Evolutionary conservation across 2,329 filamentous ascomycete genomes (phyloP).

Genomic region (Bipolaris oryzae): DNA sequence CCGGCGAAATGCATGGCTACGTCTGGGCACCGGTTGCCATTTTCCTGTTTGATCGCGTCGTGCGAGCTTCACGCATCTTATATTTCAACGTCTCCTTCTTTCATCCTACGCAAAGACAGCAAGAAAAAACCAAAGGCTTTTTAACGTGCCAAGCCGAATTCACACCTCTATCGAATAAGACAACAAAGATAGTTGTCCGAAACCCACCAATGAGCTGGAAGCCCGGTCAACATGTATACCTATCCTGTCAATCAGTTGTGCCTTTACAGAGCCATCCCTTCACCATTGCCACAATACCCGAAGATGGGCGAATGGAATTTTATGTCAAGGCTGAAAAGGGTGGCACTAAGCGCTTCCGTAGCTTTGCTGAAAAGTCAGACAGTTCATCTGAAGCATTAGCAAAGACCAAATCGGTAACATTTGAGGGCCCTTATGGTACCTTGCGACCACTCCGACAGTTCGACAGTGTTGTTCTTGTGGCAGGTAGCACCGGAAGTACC

Average conservation of each 20-base stretch:
- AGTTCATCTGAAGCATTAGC: slow-evolving; percentile 14
- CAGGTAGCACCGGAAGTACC: slow-evolving; percentile 65
- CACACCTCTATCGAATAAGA: slow-evolving; percentile 58
- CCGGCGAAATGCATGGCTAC: slow-evolving; percentile 63
- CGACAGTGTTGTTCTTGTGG: slow-evolving; percentile 65
- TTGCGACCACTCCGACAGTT: slow-evolving; percentile 63
- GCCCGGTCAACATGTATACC: slow-evolving; percentile 67
- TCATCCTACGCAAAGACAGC: slow-evolving; percentile 43
- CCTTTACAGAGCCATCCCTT: slow-evolving; percentile 69
- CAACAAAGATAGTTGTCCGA: slow-evolving; percentile 62
- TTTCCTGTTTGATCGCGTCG: slow-evolving; percentile 66
- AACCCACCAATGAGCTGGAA: slow-evolving; percentile 64
- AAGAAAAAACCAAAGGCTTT: slow-evolving; percentile 37
- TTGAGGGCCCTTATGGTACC: slow-evolving; percentile 62
- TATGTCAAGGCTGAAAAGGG: slow-evolving; percentile 61
- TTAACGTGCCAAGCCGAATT: slow-evolving; percentile 50
- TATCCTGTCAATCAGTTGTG: slow-evolving; percentile 62
- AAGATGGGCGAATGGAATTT: slow-evolving; percentile 63
- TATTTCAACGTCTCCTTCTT: slow-evolving; percentile 51
- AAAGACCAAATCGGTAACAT: slow-evolving; percentile 50
- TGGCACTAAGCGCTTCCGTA: slow-evolving; percentile 58
- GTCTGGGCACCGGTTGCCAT: slow-evolving; percentile 70
- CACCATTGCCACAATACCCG: slow-evolving; percentile 64
- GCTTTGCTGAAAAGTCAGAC: slow-evolving; percentile 55
- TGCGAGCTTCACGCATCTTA: slow-evolving; percentile 49